These are phyloP conservation scores for Neofusicoccum laricinum DNA, from an alignment of 2,329 filamentous ascomycete species.

Conservation along the genomic window DNA sequence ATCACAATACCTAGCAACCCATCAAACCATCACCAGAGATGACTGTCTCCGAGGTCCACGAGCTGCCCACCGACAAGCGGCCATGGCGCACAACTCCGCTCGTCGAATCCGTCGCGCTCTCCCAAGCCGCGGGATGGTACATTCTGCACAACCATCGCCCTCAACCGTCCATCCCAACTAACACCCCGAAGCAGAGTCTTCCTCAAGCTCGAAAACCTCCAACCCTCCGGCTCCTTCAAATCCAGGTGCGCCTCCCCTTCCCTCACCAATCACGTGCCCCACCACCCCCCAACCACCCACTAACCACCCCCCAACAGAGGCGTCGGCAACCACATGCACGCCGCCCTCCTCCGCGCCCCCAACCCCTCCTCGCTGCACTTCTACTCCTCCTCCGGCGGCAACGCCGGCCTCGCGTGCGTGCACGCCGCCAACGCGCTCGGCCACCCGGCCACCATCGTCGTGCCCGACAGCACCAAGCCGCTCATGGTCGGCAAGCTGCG, in stretches of 20 bases:
- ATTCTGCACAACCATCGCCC: constrained; percentile 22
- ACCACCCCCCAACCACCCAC: not conserved
- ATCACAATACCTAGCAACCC: too few species aligned
- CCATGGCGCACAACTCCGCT: constrained; percentile 73
- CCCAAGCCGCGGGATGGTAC: constrained; percentile 69
- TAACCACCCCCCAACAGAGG: constrained; percentile 41
- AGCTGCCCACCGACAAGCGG: constrained; percentile 18
- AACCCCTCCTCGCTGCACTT: constrained; percentile 56
- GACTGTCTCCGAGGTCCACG: not conserved
- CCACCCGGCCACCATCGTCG: constrained; percentile 70
- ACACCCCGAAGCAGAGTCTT: constrained; percentile 61
- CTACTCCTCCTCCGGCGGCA: constrained; percentile 78
- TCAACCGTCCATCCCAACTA: not conserved
- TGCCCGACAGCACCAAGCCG: constrained; percentile 63
- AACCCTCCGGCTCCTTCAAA: constrained; percentile 85
- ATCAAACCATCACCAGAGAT: not conserved
- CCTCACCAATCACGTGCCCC: too few species aligned
- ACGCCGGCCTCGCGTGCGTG: constrained; percentile 79
- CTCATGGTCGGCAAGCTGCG: constrained; percentile 70
- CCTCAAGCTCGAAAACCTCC: constrained; percentile 81
- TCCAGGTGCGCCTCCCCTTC: constrained; percentile 45
- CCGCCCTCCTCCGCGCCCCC: constrained; percentile 40
- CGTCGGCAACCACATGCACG: constrained; percentile 68
- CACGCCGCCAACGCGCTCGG: constrained; percentile 64
- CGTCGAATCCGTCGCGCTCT: constrained; percentile 64